phyloP scores from a whole-genome alignment of 345 rosid species.

The Arabis alpina region DNA sequence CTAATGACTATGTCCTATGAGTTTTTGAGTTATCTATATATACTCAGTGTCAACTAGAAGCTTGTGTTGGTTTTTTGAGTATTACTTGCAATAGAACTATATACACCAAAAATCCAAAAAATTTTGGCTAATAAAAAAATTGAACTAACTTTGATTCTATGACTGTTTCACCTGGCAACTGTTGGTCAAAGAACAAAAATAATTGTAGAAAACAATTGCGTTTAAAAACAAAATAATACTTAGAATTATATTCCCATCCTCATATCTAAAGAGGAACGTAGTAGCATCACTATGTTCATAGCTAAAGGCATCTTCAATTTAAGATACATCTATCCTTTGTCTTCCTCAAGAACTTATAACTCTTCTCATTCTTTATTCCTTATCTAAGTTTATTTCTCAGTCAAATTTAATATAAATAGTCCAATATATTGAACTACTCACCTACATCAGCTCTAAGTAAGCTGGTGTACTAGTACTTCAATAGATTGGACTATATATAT shows the following conservation, averaged over 20 bases:
- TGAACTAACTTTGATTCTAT: too few relatives aligned
- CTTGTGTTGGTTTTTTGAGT: too few relatives aligned
- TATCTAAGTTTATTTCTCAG: slow-evolving; percentile 5
- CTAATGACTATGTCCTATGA: too few relatives aligned
- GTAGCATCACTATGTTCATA: slow-evolving; percentile 21
- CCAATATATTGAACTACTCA: slow-evolving; percentile 43
- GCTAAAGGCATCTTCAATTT: slow-evolving; percentile 4
- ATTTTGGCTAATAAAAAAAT: too few relatives aligned
- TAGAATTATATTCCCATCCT: slow-evolving; percentile 15
- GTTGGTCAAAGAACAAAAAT: too few relatives aligned
- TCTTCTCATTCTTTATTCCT: slow-evolving; percentile 1
- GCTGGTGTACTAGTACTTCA: slow-evolving; percentile 42
- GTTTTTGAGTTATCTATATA: too few relatives aligned
- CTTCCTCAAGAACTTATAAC: slow-evolving; percentile 17
- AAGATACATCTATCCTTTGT: not conserved
- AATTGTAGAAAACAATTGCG: not conserved
- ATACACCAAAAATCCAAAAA: too few relatives aligned
- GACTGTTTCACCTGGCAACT: too few relatives aligned
- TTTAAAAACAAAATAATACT: slow-evolving; percentile 3
- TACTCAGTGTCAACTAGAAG: too few relatives aligned
- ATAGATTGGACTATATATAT: slow-evolving; percentile 36
- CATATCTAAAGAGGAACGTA: slow-evolving; percentile 29
- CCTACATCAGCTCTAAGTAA: slow-evolving; percentile 31
- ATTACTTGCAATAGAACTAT: too few relatives aligned
- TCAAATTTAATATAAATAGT: slow-evolving; percentile 32